phyloP scores from a whole-genome alignment of 768 basidiomycete genomes.

The Lactarius hatsudake region DNA sequence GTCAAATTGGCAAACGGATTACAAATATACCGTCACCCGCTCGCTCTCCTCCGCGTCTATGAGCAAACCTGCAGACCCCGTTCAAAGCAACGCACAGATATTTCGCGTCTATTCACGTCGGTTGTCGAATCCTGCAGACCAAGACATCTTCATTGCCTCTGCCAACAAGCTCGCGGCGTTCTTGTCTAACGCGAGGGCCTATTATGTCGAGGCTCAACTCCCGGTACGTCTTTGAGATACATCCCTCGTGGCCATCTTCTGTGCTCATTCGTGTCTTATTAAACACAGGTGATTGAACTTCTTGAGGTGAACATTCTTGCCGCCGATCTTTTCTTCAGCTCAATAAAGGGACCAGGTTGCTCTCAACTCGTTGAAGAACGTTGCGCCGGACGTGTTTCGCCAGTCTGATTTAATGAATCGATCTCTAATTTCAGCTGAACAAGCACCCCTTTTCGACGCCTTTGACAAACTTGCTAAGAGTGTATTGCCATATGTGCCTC shows the following conservation, averaged over 20 bases:
- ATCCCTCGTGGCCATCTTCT: not conserved
- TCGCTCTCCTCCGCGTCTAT: not conserved
- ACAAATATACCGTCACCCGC: not conserved
- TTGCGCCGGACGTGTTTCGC: slow-evolving; percentile 14
- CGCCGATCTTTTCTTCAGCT: not conserved
- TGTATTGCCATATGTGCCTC: slow-evolving; percentile 1
- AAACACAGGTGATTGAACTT: slow-evolving; percentile 14
- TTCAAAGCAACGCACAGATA: slow-evolving; percentile 18
- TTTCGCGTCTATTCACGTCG: slow-evolving; percentile 17
- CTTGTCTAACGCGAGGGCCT: slow-evolving; percentile 10
- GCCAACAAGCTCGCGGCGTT: slow-evolving; percentile 11
- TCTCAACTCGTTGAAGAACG: slow-evolving; percentile 13
- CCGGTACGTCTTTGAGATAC: slow-evolving; percentile 5
- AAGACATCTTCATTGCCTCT: slow-evolving; percentile 9
- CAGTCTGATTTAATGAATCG: slow-evolving; percentile 6
- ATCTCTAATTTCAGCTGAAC: slow-evolving; percentile 6
- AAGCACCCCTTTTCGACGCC: slow-evolving; percentile 15
- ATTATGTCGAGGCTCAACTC: slow-evolving; percentile 15
- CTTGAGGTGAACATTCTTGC: slow-evolving; percentile 16
- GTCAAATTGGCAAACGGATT: not conserved
- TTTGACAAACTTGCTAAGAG: slow-evolving; percentile 16
- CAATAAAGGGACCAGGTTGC: slow-evolving; percentile 5
- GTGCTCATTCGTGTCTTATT: not conserved
- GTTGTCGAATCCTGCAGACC: slow-evolving; percentile 10
- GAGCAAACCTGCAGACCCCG: slow-evolving; percentile 9